Base-by-base conservation (phyloP, 1,284 basidiomycete genomes). In the Ustilago shanxiensis region DNA sequence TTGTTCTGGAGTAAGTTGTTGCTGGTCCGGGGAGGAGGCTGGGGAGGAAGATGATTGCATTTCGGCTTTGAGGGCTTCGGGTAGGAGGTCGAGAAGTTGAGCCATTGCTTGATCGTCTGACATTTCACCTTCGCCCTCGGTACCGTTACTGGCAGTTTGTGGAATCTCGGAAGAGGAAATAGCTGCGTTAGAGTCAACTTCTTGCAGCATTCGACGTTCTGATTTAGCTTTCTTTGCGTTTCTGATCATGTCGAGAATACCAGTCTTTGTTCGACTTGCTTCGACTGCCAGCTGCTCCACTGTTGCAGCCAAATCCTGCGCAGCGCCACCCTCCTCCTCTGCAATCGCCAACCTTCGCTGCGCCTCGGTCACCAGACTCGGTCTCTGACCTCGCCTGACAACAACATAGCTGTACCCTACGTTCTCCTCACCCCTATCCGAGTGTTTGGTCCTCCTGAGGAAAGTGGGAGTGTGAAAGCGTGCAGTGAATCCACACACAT, bases 331-430 rank as follows among this genome's bases (percentile, higher is more conserved):
- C 24, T 24, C 31, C n/a, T 3, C 56, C 24, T 8, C n/a, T 5
- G 18, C n/a, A 5, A 2, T 13, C 1, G 26, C 56, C 20, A 68
- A 11, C 41, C 63, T 60, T 10, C 66, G 31, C 22, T 64, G 33
- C n/a, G 72, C 67, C 26, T 74, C 64, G 3, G 45, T n/a, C 2
- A 71, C 52, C 13, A 84, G 37, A n/a, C 69, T 58, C 0, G 89
- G 95, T 59, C 95, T 89, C 26, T 87, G 72, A 1, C 95, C 96
- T 44, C 94, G 90, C 33, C 91, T 91, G 59, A 99, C 89, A 29
- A 95, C 92, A 44, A 98, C 91, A 85, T 99, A 99, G 20, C 94
- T 94, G 85, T 95, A 98, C 31, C 90, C 91, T 39, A 91, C 90
- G 77, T 95, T 92, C 87, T 96, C 94, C 80, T 96, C 93, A 2